A percentile compares a stretch with the other conserved stretches of the same genome.
Evolutionary conservation across 805 yeast species (phyloP).

Genomic region (Spencermartinsiella europaea): DNA sequence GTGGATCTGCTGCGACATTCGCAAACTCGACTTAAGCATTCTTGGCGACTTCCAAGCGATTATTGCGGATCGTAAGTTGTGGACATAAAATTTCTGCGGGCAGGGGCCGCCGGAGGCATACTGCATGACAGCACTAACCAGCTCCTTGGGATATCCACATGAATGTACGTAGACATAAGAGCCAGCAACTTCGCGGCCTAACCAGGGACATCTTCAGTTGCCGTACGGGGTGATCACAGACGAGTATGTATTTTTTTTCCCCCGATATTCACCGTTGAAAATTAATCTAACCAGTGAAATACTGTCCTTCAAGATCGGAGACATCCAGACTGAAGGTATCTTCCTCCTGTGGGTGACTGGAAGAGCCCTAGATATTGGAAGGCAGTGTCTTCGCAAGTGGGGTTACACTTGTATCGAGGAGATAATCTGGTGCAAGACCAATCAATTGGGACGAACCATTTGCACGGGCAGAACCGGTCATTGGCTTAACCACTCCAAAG

Average conservation of each 20-base stretch:
- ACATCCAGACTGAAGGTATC: constrained; percentile 78
- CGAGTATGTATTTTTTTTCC: constrained; percentile 11
- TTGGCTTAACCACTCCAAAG: constrained; percentile 94
- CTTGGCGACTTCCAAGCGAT: constrained; percentile 75
- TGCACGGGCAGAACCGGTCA: constrained; percentile 97
- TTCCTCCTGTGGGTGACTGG: constrained; percentile 93
- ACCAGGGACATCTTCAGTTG: constrained; percentile 17
- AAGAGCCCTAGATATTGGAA: constrained; percentile 82
- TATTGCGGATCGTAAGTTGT: constrained; percentile 61
- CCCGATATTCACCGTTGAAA: constrained; percentile 74
- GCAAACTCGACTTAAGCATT: constrained; percentile 60
- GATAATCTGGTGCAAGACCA: constrained; percentile 84
- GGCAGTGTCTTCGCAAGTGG: constrained; percentile 71
- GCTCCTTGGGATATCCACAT: constrained; percentile 95
- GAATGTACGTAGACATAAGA: constrained; percentile 43
- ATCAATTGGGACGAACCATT: constrained; percentile 80
- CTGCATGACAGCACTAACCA: constrained; percentile 1
- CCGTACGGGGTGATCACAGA: constrained; percentile 21
- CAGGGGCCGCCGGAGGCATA: not conserved
- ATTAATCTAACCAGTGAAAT: constrained; percentile 65
- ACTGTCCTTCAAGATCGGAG: constrained; percentile 55
- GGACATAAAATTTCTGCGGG: not conserved
- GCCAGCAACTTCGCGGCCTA: not conserved
- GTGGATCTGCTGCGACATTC: constrained; percentile 83
- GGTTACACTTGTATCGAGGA: constrained; percentile 78